Percentiles rank a stretch among this genome's conserved stretches.
Evolutionary conservation across 2,329 filamentous ascomycete genomes (phyloP).

Genomic region (Macrophomina pseudophaseolina): DNA sequence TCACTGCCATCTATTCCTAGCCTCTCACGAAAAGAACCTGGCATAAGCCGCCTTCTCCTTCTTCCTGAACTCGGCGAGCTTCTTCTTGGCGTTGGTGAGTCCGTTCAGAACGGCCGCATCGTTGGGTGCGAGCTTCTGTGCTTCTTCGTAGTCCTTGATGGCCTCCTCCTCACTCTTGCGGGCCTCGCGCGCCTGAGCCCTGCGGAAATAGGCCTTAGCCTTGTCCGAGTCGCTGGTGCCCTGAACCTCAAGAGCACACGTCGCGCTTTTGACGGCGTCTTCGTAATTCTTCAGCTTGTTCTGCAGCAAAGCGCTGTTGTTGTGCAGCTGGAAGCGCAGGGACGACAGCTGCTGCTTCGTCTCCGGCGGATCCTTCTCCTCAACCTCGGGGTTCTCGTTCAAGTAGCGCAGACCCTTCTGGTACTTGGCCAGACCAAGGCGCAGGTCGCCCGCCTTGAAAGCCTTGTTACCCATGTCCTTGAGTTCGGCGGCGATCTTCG

Average conservation of each 20-base stretch:
- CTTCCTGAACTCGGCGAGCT: constrained; percentile 71
- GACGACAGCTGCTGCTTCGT: constrained; percentile 70
- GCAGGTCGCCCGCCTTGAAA: constrained; percentile 78
- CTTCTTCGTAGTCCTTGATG: constrained; percentile 50
- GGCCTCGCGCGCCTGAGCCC: constrained; percentile 74
- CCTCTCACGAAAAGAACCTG: constrained; percentile 55
- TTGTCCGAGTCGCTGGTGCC: constrained; percentile 73
- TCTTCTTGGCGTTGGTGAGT: constrained; percentile 77
- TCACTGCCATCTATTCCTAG: neutral
- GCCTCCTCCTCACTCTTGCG: constrained; percentile 86
- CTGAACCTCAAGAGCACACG: constrained; percentile 72
- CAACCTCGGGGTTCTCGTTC: constrained; percentile 77
- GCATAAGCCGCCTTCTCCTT: constrained; percentile 93
- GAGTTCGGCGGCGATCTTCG: constrained; percentile 80
- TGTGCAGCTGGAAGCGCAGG: constrained; percentile 84
- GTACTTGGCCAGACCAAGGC: constrained; percentile 84
- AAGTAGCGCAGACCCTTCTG: constrained; percentile 90
- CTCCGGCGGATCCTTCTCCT: constrained; percentile 61
- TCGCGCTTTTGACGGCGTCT: constrained; percentile 72
- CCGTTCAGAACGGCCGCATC: constrained; percentile 79
- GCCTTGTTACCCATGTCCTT: constrained; percentile 93
- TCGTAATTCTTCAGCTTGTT: constrained; percentile 77
- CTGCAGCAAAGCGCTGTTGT: constrained; percentile 84
- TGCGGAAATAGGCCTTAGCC: constrained; percentile 87
- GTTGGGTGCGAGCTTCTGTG: constrained; percentile 59